Base-by-base conservation (phyloP, 2,329 filamentous ascomycete genomes). In the Mollisia scopiformis region DNA sequence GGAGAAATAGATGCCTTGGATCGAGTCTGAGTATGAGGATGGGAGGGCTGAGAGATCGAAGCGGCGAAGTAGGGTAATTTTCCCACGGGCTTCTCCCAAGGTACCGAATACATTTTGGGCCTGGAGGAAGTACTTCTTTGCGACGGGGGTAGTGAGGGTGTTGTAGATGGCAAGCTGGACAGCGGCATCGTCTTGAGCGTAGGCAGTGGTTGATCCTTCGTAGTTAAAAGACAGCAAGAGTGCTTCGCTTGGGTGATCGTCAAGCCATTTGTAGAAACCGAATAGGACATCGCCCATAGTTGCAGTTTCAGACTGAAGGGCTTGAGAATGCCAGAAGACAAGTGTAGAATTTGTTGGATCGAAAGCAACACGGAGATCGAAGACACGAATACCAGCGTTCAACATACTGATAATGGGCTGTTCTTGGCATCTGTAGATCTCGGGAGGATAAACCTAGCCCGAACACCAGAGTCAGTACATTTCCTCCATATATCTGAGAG, bases 61-160 rank as follows among this genome's bases (percentile, higher is more conserved):
- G 52, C 94, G 89, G 28, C 93, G 88, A 54, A 98, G 77, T n/a
- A 97, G 84, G 8, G 97, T 86, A 68, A 96, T 89, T 73, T 89
- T 92, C 30, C 93, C 92, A 60, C 94, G 86, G 6, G 83, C 89
- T 71, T 92, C 86, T 67, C 90, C 90, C 6, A 98, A 84, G 1
- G 81, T 87, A 6, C 76, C 75, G 2, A 79, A 58, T n/a, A 70
- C 62, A 46, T 73, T 70, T 57, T 73, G 70, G 0, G 62, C 72
- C 55, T 78, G 76, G 7, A 77, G 51, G 49, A 83, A 72, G 62
- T 79, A 82, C 6, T 67, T 61, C 11, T 67, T 65, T 2, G 80
- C 79, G 1, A 72, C 75, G 0, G 68, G 66, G 0, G 74, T 75
- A 2, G 75, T 80, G 3, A 84, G 69, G 1, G 69, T 62, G 6